These are phyloP conservation scores for Phyllosticta citribraziliensis DNA, from an alignment of 2,329 filamentous ascomycete genomes.

Conservation along the genomic window DNA sequence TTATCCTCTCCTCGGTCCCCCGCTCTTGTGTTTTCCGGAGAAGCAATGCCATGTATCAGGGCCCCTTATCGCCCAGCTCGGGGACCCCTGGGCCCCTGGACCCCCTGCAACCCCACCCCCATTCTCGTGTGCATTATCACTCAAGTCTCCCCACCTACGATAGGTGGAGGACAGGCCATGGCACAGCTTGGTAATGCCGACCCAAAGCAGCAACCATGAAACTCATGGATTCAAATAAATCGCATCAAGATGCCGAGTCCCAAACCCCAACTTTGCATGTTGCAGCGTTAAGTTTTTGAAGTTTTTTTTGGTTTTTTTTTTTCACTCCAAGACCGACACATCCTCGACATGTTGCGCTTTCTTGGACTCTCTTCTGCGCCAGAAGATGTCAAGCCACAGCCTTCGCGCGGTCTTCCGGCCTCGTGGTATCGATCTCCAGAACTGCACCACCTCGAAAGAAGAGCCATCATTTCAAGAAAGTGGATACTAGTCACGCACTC, in stretches of 20 bases:
- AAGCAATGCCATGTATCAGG: not conserved
- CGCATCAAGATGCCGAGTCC: not conserved
- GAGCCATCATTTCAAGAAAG: slow-evolving; percentile 48
- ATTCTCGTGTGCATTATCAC: not conserved
- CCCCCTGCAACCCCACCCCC: not conserved
- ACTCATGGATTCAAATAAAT: not conserved
- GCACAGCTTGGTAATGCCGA: too few species aligned
- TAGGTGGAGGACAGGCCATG: not conserved
- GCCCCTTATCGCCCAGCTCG: not conserved
- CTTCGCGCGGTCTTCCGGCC: slow-evolving; percentile 37
- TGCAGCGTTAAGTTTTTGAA: not conserved
- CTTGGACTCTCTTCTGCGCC: not conserved
- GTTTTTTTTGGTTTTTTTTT: too few species aligned
- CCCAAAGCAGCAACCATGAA: not conserved
- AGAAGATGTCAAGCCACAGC: slow-evolving; percentile 14
- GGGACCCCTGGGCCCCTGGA: too few species aligned
- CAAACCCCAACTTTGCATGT: not conserved
- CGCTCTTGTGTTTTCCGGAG: too few species aligned
- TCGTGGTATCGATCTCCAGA: slow-evolving; percentile 45
- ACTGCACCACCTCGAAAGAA: slow-evolving; percentile 48
- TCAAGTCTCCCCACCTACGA: not conserved
- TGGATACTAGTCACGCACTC: slow-evolving; percentile 49
- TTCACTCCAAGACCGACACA: not conserved
- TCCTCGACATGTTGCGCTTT: not conserved
- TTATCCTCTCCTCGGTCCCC: too few species aligned